Conservation (phyloP, 1,284 basidiomycete genomes). For the Boletellus deceptivus region DNA sequence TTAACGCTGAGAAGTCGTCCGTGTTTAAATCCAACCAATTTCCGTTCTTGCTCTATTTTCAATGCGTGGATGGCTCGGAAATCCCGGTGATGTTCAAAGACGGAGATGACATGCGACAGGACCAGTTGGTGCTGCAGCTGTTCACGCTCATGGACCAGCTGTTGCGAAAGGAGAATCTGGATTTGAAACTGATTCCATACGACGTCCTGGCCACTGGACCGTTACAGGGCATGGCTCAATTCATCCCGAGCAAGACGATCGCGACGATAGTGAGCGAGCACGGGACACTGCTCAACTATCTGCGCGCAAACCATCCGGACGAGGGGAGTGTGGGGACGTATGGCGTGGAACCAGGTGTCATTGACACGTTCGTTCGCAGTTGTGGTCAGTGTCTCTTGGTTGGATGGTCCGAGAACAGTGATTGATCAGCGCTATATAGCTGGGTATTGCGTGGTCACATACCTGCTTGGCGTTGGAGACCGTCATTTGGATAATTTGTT, state of each 20-base stretch:
- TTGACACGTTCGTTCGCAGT: conserved; percentile 96
- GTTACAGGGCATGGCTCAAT: conserved; percentile 94
- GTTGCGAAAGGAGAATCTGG: conserved; percentile 92
- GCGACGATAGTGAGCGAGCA: conserved; percentile 91
- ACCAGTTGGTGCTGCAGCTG: conserved; percentile 95
- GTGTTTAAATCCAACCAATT: conserved; percentile 98
- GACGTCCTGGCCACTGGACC: conserved; percentile 92
- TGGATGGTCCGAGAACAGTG: not conserved
- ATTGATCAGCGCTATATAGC: conserved; percentile 49
- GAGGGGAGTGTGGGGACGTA: conserved; percentile 91
- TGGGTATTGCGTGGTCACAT: conserved; percentile 98
- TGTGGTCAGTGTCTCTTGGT: conserved; percentile 69
- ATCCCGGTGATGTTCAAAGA: conserved; percentile 99
- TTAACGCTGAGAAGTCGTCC: conserved; percentile 87
- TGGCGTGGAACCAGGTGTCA: conserved; percentile 87
- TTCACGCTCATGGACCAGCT: conserved; percentile 97
- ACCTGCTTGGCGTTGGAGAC: conserved; percentile 95
- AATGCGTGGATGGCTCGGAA: conserved; percentile 71
- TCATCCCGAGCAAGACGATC: conserved; percentile 93
- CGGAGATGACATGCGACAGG: conserved; percentile 97
- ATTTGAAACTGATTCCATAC: conserved; percentile 91
- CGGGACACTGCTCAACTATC: conserved; percentile 88
- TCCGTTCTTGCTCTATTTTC: conserved; percentile 89
- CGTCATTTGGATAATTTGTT: conserved; percentile 96
- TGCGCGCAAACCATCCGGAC: conserved; percentile 84